Base-by-base conservation (phyloP, 306 rosid genomes). In the Prunus mongolica region DNA sequence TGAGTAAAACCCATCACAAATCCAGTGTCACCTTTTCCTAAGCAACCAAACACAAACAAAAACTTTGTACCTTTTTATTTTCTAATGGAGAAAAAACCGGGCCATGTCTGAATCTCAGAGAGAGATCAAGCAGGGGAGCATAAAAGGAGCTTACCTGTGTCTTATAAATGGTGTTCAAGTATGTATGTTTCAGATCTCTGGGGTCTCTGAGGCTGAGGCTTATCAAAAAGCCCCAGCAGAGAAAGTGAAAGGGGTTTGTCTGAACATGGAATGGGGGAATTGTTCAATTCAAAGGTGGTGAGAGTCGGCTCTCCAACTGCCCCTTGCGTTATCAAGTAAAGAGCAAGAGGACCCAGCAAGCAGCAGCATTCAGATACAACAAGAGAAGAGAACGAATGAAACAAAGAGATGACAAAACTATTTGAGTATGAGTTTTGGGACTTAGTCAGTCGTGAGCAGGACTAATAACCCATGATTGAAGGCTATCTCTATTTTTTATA, bases 391-490 rank as follows among this genome's bases (percentile, higher is more conserved):
- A 58, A 11, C 8, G 69, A 68, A 47, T 78, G 72, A 19, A 20
- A 77, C 60, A 77, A 34, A 85, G 58, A 80, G 34, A 69, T 2
- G 12, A 10, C n/a, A 27, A 46, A 8, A 61, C 19, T 27, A 57
- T n/a, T 13, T 2, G 25, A 30, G 60, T 45, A 3, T 2, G 34
- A n/a, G 49, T 44, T 44, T 54, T 74, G 54, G 57, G 87, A 82
- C 86, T 58, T 12, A 58, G 89, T 89, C 92, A 66, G 89, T 89
- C 92, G 89, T 85, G 91, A 84, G 82, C 73, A 81, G 82, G 82
- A 86, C 88, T 72, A 78, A 7, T 73, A 57, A 47, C 3, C 84
- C 96, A 89, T 86, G 86, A 91, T 85, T 82, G 72, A 58, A 71
- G 70, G 81, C 34, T 44, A 38, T 13, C 46, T 22, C 45, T 22